phyloP scores from a whole-genome alignment of 352 stramenopile genomes.

The Pseudoperonospora humuli region DNA sequence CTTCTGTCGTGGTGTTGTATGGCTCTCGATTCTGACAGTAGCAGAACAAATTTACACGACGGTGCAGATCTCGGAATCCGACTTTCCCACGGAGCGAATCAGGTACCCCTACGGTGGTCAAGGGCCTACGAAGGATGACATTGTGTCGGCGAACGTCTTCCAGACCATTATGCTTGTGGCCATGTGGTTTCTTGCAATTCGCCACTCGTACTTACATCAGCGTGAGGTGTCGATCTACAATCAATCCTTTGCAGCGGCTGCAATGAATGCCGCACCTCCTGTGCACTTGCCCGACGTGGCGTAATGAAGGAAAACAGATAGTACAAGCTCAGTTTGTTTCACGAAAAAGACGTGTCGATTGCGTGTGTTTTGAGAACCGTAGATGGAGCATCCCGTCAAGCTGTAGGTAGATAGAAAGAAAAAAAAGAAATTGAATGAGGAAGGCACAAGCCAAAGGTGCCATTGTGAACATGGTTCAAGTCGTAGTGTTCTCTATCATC shows the following conservation, averaged over 20 bases:
- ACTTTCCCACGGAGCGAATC: slow-evolving; percentile 62
- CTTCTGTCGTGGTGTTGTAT: slow-evolving; percentile 71
- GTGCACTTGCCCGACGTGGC: slow-evolving; percentile 60
- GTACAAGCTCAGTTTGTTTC: slow-evolving; percentile 12
- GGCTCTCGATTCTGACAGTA: slow-evolving; percentile 70
- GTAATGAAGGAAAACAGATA: slow-evolving; percentile 18
- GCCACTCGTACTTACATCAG: slow-evolving; percentile 70
- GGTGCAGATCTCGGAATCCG: slow-evolving; percentile 65
- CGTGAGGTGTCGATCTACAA: slow-evolving; percentile 76
- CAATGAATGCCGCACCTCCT: slow-evolving; percentile 77
- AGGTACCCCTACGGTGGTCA: slow-evolving; percentile 66
- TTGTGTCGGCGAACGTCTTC: slow-evolving; percentile 81
- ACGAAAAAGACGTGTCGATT: slow-evolving; percentile 25
- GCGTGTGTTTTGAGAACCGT: slow-evolving; percentile 3
- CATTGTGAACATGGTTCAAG: too few relatives aligned
- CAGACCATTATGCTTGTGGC: slow-evolving; percentile 76
- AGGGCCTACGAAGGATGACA: slow-evolving; percentile 75
- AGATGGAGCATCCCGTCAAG: neutral
- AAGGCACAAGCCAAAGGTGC: too few relatives aligned
- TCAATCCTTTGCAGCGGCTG: slow-evolving; percentile 63
- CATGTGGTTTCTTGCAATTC: slow-evolving; percentile 79
- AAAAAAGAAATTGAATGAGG: too few relatives aligned
- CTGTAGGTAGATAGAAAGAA: too few relatives aligned
- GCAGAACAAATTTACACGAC: slow-evolving; percentile 80
- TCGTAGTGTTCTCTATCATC: too few relatives aligned